A percentile compares a stretch with the other conserved stretches of the same genome.
Conservation (phyloP, 768 basidiomycete genomes). For the Boletus huronensis region DNA sequence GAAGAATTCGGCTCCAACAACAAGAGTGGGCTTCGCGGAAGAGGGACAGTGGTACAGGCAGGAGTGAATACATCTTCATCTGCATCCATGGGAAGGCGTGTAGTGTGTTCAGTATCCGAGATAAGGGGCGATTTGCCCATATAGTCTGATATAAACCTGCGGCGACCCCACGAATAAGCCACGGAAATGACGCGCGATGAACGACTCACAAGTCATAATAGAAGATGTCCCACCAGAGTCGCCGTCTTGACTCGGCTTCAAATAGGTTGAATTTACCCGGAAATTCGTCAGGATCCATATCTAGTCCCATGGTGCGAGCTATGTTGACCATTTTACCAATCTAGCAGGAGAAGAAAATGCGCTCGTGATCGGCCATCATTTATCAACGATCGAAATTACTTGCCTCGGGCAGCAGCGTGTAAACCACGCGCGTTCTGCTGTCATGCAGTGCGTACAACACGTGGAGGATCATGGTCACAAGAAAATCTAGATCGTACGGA, state of each 20-base stretch:
- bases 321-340: constrained; percentile 68
- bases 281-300: constrained; percentile 54
- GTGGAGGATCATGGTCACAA: constrained; percentile 58
- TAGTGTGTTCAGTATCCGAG: constrained; percentile 50
- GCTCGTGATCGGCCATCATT: constrained; percentile 19
- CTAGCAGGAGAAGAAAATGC: constrained; percentile 29
- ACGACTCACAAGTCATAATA: constrained; percentile 73
- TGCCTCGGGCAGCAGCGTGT: constrained; percentile 29
- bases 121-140: constrained; percentile 63
- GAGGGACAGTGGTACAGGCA: constrained; percentile 43
- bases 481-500: constrained; percentile 52
- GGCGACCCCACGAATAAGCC: constrained; percentile 12
- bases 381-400: constrained; percentile 28
- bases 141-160: constrained; percentile 67
- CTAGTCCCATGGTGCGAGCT: constrained; percentile 62
- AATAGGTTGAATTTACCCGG: constrained; percentile 46
- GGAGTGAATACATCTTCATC: constrained; percentile 53
- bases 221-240: constrained; percentile 78
- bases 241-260: constrained; percentile 48
- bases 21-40: constrained; percentile 30
- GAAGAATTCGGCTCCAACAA: constrained; percentile 28
- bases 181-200: neutral
- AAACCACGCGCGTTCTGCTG: constrained; percentile 41
- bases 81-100: constrained; percentile 53
- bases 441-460: constrained; percentile 53